Conservation (phyloP, 345 rosid genomes). For the Anastatica hierochuntica region DNA sequence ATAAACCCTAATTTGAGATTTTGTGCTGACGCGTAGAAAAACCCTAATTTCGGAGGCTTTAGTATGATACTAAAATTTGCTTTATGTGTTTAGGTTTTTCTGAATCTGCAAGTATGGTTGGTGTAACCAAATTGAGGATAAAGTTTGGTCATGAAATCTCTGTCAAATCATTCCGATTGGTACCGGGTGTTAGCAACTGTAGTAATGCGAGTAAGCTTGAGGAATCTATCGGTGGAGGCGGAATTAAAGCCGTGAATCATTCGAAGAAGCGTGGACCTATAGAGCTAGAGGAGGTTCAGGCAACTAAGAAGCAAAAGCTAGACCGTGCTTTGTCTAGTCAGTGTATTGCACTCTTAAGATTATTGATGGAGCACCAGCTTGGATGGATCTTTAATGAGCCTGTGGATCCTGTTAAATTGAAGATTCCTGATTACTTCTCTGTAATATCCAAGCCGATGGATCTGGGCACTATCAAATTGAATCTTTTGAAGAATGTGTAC, state of each 20-base stretch:
- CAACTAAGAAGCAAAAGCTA: constrained; percentile 47
- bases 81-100: too few relatives aligned
- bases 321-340: constrained; percentile 39
- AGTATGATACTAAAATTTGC: too few relatives aligned
- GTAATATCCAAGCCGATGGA: constrained; percentile 75
- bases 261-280: constrained; percentile 36
- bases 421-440: constrained; percentile 76
- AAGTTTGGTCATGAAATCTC: constrained; percentile 39
- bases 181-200: constrained; percentile 14
- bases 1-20: neutral
- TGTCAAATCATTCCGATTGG: neutral
- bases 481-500: constrained; percentile 42
- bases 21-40: neutral
- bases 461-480: constrained; percentile 62
- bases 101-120: too few relatives aligned
- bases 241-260: constrained; percentile 1
- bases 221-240: constrained; percentile 9
- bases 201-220: constrained; percentile 10
- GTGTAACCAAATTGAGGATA: constrained; percentile 44
- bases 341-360: constrained; percentile 41
- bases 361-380: constrained; percentile 29
- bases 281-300: constrained; percentile 23
- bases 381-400: constrained; percentile 59
- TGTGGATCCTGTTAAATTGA: constrained; percentile 59
- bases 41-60: constrained; percentile 13